Evolutionary conservation across 805 yeast species (phyloP).

Genomic region (Sugiyamaella mastotermitis): DNA sequence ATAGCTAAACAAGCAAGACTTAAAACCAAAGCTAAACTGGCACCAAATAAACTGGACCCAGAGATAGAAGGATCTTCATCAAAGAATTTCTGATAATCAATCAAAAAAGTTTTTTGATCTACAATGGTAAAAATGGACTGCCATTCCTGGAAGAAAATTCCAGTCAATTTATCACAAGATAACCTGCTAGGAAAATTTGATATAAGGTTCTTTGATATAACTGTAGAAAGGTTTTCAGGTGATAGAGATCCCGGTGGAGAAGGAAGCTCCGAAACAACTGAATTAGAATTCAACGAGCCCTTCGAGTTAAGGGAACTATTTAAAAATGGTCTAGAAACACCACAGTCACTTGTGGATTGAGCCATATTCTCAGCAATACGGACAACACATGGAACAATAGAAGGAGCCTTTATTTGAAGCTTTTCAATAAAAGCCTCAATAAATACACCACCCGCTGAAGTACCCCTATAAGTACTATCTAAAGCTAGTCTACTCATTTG

Average conservation of each 20-base stretch:
- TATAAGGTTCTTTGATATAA: slow-evolving; percentile 1
- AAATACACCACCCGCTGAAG: slow-evolving; percentile 31
- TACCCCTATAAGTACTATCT: slow-evolving; percentile 30
- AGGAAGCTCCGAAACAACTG: slow-evolving; percentile 1
- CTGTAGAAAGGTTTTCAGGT: slow-evolving; percentile 1
- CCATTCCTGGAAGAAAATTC: slow-evolving; percentile 74
- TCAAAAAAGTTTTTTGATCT: slow-evolving; percentile 62
- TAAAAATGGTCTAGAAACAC: neutral
- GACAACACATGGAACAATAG: slow-evolving; percentile 16
- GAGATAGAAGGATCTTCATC: slow-evolving; percentile 3
- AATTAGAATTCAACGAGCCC: neutral
- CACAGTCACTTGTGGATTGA: slow-evolving; percentile 1
- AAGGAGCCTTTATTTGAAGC: slow-evolving; percentile 20
- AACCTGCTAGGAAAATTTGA: slow-evolving; percentile 42
- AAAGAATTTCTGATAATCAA: slow-evolving; percentile 44
- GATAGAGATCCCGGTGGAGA: slow-evolving; percentile 4
- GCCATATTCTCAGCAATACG: slow-evolving; percentile 7
- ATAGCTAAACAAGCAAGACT: slow-evolving; percentile 24
- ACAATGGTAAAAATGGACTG: slow-evolving; percentile 62
- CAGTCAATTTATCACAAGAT: slow-evolving; percentile 61
- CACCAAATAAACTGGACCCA: slow-evolving; percentile 17
- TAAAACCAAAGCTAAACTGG: slow-evolving; percentile 25
- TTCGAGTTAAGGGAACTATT: neutral
- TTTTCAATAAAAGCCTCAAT: slow-evolving; percentile 26
- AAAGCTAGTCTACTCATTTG: slow-evolving; percentile 23